phyloP scores from a whole-genome alignment of 306 rosid genomes.

The Corylus avellana region DNA sequence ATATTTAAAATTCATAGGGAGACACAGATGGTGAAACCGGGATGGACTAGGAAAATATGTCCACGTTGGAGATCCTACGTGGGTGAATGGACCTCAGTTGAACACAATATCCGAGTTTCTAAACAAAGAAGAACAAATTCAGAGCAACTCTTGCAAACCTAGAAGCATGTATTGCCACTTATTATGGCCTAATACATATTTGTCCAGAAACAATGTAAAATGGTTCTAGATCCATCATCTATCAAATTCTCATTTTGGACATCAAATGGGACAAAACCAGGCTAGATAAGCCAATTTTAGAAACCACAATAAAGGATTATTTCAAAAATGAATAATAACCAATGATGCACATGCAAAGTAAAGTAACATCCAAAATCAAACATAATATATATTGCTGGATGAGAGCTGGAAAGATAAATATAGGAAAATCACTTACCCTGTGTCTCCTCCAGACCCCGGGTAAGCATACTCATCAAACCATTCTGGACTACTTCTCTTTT shows the following conservation, averaged over 20 bases:
- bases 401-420: constrained; percentile 10
- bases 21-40: neutral
- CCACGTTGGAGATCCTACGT: neutral
- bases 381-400: neutral
- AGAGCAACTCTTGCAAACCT: neutral
- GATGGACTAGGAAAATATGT: neutral
- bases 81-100: neutral
- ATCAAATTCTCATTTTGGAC: neutral
- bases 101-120: neutral
- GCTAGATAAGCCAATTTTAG: neutral
- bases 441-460: constrained; percentile 54
- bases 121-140: neutral
- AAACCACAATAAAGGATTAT: constrained; percentile 1
- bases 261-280: neutral
- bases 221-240: constrained; percentile 6
- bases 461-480: constrained; percentile 43
- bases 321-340: constrained; percentile 8
- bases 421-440: constrained; percentile 58
- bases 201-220: neutral
- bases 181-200: neutral
- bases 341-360: neutral
- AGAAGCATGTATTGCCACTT: neutral
- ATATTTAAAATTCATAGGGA: neutral
- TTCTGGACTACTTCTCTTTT: constrained; percentile 37
- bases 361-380: constrained; percentile 3